Evolutionary conservation across 2,329 filamentous ascomycete species (phyloP), one percentile per base, ranked within the genome.

Genomic region (Curvularia eragrostidis): DNA sequence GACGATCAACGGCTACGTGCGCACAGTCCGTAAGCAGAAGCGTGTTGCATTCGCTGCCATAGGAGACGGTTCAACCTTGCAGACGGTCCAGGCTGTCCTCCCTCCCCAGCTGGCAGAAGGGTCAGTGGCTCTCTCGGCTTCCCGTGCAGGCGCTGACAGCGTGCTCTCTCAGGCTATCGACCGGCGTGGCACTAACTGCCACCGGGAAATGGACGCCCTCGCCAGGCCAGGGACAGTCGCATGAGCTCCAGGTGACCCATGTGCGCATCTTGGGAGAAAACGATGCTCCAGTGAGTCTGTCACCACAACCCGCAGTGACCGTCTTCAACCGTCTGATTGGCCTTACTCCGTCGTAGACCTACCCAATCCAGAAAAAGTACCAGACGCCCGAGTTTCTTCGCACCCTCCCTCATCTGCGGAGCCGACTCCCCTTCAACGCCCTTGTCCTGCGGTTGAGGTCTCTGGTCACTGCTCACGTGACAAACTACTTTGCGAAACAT

Each of bases 331-430:
- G 39, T 63, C 68, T 73, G 60, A 69, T 61, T 24, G 59, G 53
- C 51, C 26, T 59, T 59, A 28, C 64, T 24, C 39, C 28, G 44
- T 51, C 65, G 39, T 54, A 98, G 91, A 91, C 89, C 62, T 96
- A 91, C 73, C 95, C 95, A 3, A 87, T 99, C 23, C 95, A 99
- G 78, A 97, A 97, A 78, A 98, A 98, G 79, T 97, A 95, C 68
- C 93, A 97, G 68, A 91, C 89, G 5, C 83, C 90, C 49, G 94
- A 98, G 73, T 98, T 90, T 75, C 85, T 99, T 61, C 90, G 95
- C 57, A 90, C 90, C 12, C 84, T 97, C 51, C 92, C 94, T 48
- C 95, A 99, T 78, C 83, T 99, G 58, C 90, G 95, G 56, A 80
- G 90, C 63, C 90, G 94, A 68, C 88, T 91, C 18, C 91, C 91